Conservation (phyloP, 2,329 filamentous ascomycete species). For the Phyllosticta citrichinensis region DNA sequence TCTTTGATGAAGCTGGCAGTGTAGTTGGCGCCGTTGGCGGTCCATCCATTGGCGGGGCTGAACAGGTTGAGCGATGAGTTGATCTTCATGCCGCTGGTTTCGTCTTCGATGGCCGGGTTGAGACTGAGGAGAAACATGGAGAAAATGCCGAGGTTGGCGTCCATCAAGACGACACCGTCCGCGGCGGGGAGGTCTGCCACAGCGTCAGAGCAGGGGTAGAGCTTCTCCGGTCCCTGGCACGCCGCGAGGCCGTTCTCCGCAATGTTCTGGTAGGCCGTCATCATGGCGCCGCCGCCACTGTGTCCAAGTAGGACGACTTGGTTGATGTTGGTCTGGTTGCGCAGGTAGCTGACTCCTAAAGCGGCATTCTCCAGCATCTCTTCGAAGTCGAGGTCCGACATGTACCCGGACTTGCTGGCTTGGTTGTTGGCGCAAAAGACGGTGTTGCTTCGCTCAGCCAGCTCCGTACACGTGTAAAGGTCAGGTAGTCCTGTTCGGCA, state of each 20-base stretch:
- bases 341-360: not conserved
- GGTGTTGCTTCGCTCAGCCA: not conserved
- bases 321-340: not conserved
- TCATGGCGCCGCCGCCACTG: not conserved
- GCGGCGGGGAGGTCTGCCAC: not conserved
- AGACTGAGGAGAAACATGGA: not conserved
- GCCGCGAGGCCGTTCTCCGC: not conserved
- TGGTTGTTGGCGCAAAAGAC: slow-evolving; percentile 2
- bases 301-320: not conserved
- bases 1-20: slow-evolving; percentile 8
- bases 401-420: not conserved
- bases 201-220: not conserved
- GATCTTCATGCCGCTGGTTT: not conserved
- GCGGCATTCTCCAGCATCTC: not conserved
- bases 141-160: not conserved
- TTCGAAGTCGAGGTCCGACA: not conserved
- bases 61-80: not conserved
- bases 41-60: not conserved
- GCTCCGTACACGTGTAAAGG: not conserved
- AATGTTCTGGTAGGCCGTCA: slow-evolving; percentile 5
- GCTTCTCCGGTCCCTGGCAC: not conserved
- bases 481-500: slow-evolving; percentile 2
- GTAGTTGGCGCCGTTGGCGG: slow-evolving; percentile 11
- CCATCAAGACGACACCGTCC: not conserved
- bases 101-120: not conserved